Conservation (phyloP, 306 rosid genomes). For the Betula pendula region DNA sequence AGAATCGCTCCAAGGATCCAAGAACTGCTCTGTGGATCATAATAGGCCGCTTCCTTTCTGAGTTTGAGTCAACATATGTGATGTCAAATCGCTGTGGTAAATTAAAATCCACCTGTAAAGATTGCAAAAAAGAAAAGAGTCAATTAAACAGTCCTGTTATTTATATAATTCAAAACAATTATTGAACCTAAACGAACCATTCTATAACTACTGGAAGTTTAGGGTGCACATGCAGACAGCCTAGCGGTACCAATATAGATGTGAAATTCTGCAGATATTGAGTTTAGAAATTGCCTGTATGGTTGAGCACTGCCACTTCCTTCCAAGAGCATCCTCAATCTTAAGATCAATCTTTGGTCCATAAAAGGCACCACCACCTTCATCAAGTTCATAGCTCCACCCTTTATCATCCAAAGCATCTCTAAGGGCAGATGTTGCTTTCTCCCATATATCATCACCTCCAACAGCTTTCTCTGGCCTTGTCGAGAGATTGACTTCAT, state of each 20-base stretch:
- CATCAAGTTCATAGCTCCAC: conserved; percentile 88
- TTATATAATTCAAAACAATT: conserved; percentile 10
- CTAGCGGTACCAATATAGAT: background rate
- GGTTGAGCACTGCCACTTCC: conserved; percentile 99
- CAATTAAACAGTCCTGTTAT: conserved; percentile 13
- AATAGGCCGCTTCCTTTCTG: conserved; percentile 83
- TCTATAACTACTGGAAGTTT: background rate
- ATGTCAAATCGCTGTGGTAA: conserved; percentile 91
- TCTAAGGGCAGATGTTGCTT: conserved; percentile 82
- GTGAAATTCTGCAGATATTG: background rate
- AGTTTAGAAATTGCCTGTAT: conserved; percentile 67
- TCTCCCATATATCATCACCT: conserved; percentile 82
- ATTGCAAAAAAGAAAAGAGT: conserved; percentile 8
- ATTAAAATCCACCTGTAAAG: conserved; percentile 87
- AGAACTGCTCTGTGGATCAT: conserved; percentile 97
- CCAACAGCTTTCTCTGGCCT: conserved; percentile 93
- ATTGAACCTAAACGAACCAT: conserved; percentile 13
- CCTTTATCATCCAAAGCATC: conserved; percentile 93
- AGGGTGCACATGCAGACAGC: background rate
- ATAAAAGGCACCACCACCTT: conserved; percentile 98
- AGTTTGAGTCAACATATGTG: conserved; percentile 79
- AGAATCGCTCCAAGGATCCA: conserved; percentile 95
- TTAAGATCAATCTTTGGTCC: conserved; percentile 98
- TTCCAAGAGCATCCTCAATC: conserved; percentile 98
- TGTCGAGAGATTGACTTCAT: conserved; percentile 92